Base-by-base conservation (phyloP, 169 alveolate species). In the Plasmodium blacklocki region DNA sequence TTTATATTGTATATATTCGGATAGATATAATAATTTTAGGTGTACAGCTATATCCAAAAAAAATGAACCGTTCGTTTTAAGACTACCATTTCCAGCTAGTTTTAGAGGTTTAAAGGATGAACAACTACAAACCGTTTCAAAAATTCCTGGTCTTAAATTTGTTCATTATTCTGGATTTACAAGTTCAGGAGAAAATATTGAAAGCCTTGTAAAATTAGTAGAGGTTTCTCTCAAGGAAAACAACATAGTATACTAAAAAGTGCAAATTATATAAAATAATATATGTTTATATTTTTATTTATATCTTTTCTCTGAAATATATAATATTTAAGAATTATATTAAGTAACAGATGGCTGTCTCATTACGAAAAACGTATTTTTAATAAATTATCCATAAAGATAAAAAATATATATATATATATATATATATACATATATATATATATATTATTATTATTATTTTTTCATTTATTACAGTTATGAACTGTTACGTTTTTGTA, bases 81-180 rank as follows among this genome's bases (percentile, higher is more conserved):
- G 96, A 63, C 23, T 85, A 26, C 96, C 96, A 21, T 94, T 94
- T 76, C 95, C 95, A 1, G 88, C 91, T 62, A 93, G 88, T 32
- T 92, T 93, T 59, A 70, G 96, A 59, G 96, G 96, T 49, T 90
- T 94, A 29, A 67, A 91, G 45, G 88, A 85, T 23, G 88, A 91
- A 71, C 93, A 88, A 60, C 32, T 94, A 72, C 95, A 88, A 32
- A 76, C 88, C 67, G 95, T 88, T 0, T 91, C 96, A 8, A 93
- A 92, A 19, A 94, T 94, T 9, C 70, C 74, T 59, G 95, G 93
- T 0, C 93, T 94, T 21, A 66, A 89, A 12, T 94, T 94, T 80
- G 93, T 94, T 45, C 96, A 94, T 75, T 88, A 93, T 49, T 89
- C 95, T 15, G 95, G 96, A 8, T 94, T 94, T 63, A 94, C 96